Conservation (phyloP, 306 rosid species). For the Abrus pulchellus region DNA sequence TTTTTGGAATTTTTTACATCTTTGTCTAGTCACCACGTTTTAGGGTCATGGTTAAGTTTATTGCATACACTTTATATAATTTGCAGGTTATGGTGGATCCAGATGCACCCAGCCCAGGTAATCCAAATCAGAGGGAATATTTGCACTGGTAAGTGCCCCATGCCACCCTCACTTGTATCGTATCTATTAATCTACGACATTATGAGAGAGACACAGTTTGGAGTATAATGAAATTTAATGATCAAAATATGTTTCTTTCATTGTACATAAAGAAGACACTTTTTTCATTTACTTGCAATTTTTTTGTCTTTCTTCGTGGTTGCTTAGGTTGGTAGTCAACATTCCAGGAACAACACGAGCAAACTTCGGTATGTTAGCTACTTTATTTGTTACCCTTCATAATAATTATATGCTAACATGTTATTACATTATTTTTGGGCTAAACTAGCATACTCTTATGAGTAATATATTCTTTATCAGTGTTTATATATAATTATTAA, state of each 20-base stretch:
- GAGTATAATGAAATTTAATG: too few relatives aligned
- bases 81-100: conserved; percentile 56
- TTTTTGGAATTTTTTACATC: too few relatives aligned
- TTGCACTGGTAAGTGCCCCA: conserved; percentile 52
- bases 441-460: too few relatives aligned
- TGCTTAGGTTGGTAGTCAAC: conserved; percentile 72
- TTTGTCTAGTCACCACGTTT: too few relatives aligned
- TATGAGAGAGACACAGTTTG: not conserved
- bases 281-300: too few relatives aligned
- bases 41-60: too few relatives aligned
- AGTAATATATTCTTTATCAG: not conserved
- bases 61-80: too few relatives aligned
- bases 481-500: too few relatives aligned
- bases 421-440: too few relatives aligned
- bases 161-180: not conserved
- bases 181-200: too few relatives aligned
- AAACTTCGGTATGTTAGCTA: conserved; percentile 47
- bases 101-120: conserved; percentile 56
- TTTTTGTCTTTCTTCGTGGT: not conserved
- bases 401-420: not conserved
- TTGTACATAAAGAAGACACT: too few relatives aligned
- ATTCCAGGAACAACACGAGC: conserved; percentile 78
- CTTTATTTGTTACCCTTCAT: not conserved
- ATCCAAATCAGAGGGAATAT: conserved; percentile 48
- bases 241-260: too few relatives aligned